Base-by-base conservation (phyloP, 495 filamentous ascomycete species). In the Bryoglossum gracile region DNA sequence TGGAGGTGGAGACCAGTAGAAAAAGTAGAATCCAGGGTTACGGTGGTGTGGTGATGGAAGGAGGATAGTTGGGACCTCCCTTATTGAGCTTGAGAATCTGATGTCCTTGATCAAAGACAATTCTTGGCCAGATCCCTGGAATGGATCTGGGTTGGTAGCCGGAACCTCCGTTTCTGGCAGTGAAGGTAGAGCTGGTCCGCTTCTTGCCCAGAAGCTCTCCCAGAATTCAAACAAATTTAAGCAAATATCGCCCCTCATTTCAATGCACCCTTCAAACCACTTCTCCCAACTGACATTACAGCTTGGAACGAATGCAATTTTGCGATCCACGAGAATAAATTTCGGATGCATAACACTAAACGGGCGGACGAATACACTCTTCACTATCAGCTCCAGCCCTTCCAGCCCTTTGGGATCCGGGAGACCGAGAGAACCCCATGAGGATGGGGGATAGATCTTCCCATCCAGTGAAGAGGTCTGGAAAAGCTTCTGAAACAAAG, bases 341-440 rank as follows among this genome's bases (percentile, higher is more conserved):
- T 89, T 89, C 2, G 83, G 78, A 56, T 89, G 85, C 73, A 88
- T 81, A 1, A 88, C 78, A 46, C 81, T 84, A 56, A 89, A 81
- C 2, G 85, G 85, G 3, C 76, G 65, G 44, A 86, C 72, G 62
- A 88, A 89, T 25, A 86, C 64, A 59, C 76, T 83, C 65, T 84
- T 86, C 36, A 86, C 74, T 3, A 68, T 59, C 23, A 89, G 50
- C 33, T 86, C 74, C 10, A 89, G 70, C 10, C 74, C 78, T 4
- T 48, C 57, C 16, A 89, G 62, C 9, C 76, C 61, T 1, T 64
- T 60, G 25, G 66, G 62, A 0, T 62, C 38, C 0, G 84, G 85
- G 8, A 89, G 64, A 8, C 82, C 82, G 1, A 89, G 65, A 1
- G 56, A 62, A 1, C 49, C 33, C 82, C 83, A 88, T 49, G 65